Evolutionary conservation across 2,329 filamentous ascomycete species (phyloP), one percentile per base, ranked within the genome.

Genomic region (Cladosporium phlei): DNA sequence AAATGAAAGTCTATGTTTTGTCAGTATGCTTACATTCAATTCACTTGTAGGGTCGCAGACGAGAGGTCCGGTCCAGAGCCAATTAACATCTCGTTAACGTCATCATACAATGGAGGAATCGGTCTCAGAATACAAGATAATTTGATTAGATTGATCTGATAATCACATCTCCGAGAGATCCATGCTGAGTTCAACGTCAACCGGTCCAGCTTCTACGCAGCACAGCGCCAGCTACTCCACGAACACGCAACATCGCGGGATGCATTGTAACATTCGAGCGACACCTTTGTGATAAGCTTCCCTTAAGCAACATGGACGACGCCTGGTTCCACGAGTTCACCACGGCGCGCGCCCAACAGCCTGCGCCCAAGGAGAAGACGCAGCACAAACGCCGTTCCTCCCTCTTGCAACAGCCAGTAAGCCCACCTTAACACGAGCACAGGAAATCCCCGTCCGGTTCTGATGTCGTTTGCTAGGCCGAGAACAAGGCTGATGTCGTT

Each of bases 281-380:
- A n/a, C n/a, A n/a, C n/a, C n/a, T n/a, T n/a, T n/a, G n/a, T n/a
- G n/a, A n/a, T n/a, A n/a, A n/a, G n/a, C n/a, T n/a, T 28, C 25
- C 24, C 37, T 3, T 28, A 29, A 40, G 8, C 14, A 24, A 25
- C 21, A 66, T 66, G 64, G 86, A 91, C 67, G 86, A 91, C 66
- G 82, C 85, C 22, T 91, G 86, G 86, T 88, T 90, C 69, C 87
- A 67, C 58, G 67, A 78, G 63, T 83, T 88, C 61, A 60, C 59
- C 8, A 53, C 53, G 30, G 79, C 86, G 54, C 78, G 85, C 20
- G 79, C 84, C 46, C 42, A 37, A 3, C 42, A 45, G 19, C 69
- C 76, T 48, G 69, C 75, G 53, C 77, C 74, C 57, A 66, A 71
- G 19, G 69, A 73, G 30, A 59, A 67, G 38, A 56, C 72, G 34